Evolutionary conservation across 1,284 basidiomycete species (phyloP), one percentile per base, ranked within the genome.

Genomic region (Ganoderma resinaceum): DNA sequence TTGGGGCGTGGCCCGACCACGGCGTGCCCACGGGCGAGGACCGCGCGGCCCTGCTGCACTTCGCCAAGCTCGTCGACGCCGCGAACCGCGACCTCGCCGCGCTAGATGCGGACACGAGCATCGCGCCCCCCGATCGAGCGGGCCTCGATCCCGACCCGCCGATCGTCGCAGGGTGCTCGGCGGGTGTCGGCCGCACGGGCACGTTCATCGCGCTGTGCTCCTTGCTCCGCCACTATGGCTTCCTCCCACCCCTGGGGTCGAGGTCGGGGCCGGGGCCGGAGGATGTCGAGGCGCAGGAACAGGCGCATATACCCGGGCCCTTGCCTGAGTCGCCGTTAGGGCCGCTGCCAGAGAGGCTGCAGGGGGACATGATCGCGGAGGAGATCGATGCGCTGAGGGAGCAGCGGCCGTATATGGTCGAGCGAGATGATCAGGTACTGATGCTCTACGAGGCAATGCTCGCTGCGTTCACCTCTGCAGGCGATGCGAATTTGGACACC

Each of bases 161-260:
- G 0, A 87, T 94, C 65, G 88, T 96, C 76, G 87, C 95, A 35
- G 90, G 94, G 73, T 97, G 95, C 75, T 93, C 91, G 29, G 96
- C 96, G 0, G 96, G 96, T 3, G 88, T 97, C 46, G 96, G 96
- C 0, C 88, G 96, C 31, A 97, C 96, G 0, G 96, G 96, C 20
- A 89, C 94, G 38, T 97, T 95, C 81, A 91, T 94, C 75, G 91
- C 93, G 0, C 78, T 95, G 26, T 89, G 87, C 14, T 95, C 94
- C 18, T 81, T 95, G 35, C 81, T 95, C 33, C 89, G 92, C 35
- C 77, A 83, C 52, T 79, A 88, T 70, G 84, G 82, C 43, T 80
- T 91, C 66, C 80, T 94, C 20, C 75, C 81, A 8, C 75, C 82
- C 0, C 58, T 72, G 0, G 78, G 12, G 8, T 20, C 43, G 43